Evolutionary conservation across 2,329 filamentous ascomycete genomes (phyloP).

Genomic region (Penicillium frequentans): DNA sequence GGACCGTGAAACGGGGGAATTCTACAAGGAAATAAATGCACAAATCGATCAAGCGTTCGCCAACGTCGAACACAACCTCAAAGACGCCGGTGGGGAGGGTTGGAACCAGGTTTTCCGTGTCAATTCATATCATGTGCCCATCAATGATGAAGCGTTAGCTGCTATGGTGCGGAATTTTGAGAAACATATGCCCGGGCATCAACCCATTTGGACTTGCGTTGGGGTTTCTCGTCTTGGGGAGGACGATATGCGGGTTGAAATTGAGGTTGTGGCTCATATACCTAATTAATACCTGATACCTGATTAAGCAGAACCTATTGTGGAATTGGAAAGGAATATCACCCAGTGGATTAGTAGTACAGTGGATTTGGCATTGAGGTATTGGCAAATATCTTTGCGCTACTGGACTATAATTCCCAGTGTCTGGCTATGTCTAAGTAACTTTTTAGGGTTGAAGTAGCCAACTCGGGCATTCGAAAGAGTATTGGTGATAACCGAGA

Average conservation of each 20-base stretch:
- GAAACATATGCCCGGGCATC: slow-evolving; percentile 54
- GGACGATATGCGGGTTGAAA: slow-evolving; percentile 58
- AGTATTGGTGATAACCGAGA: too few relatives aligned
- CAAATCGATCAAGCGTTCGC: slow-evolving; percentile 56
- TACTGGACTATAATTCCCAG: too few relatives aligned
- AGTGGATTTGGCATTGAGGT: too few relatives aligned
- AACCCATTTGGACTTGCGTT: slow-evolving; percentile 56
- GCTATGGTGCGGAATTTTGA: slow-evolving; percentile 50
- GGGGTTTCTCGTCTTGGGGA: slow-evolving; percentile 51
- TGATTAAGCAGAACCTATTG: background rate
- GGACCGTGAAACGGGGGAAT: slow-evolving; percentile 24
- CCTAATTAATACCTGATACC: slow-evolving; percentile 24
- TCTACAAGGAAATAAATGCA: slow-evolving; percentile 40
- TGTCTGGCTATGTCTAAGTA: too few relatives aligned
- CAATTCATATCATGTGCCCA: slow-evolving; percentile 47
- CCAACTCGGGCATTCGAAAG: too few relatives aligned
- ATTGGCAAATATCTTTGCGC: too few relatives aligned
- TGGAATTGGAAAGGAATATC: background rate
- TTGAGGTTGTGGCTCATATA: slow-evolving; percentile 56
- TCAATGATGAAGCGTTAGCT: slow-evolving; percentile 40
- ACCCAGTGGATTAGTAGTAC: too few relatives aligned
- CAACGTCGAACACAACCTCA: slow-evolving; percentile 56
- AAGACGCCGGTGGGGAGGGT: slow-evolving; percentile 53
- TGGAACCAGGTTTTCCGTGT: slow-evolving; percentile 52
- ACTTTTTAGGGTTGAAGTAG: too few relatives aligned